Conservation (phyloP, 371 early-diverging fungal genomes). For the Apophysomyces variabilis region DNA sequence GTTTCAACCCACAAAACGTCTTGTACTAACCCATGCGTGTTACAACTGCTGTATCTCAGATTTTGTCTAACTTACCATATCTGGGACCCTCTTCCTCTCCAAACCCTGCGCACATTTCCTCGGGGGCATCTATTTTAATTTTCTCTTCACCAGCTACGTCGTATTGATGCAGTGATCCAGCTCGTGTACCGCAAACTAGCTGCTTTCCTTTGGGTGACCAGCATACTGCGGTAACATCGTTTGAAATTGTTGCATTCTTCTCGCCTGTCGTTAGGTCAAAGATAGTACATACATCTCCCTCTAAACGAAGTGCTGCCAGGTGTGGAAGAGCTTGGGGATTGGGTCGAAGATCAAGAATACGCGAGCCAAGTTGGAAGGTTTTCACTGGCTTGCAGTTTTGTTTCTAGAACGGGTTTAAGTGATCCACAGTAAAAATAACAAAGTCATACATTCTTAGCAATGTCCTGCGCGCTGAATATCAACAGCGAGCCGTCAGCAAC, state of each 20-base stretch:
- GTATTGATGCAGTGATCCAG: slow-evolving; percentile 43
- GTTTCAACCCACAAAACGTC: slow-evolving; percentile 52
- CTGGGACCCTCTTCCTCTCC: slow-evolving; percentile 28
- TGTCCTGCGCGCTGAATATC: slow-evolving; percentile 34
- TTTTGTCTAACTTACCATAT: slow-evolving; percentile 29
- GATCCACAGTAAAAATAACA: slow-evolving; percentile 10
- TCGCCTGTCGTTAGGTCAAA: slow-evolving; percentile 32
- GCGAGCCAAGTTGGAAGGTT: slow-evolving; percentile 17
- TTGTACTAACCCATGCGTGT: slow-evolving; percentile 29
- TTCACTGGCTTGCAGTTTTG: slow-evolving; percentile 25
- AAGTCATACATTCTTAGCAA: slow-evolving; percentile 29
- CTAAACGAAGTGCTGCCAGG: slow-evolving; percentile 35
- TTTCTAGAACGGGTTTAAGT: slow-evolving; percentile 19
- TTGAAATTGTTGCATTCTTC: slow-evolving; percentile 22
- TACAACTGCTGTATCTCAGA: too few species aligned
- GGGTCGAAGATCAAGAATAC: slow-evolving; percentile 44
- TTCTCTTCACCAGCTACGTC: slow-evolving; percentile 38
- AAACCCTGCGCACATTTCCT: slow-evolving; percentile 24
- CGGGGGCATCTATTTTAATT: slow-evolving; percentile 27
- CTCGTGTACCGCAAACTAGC: slow-evolving; percentile 46
- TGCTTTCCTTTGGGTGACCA: slow-evolving; percentile 67
- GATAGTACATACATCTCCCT: slow-evolving; percentile 26
- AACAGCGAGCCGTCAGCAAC: slow-evolving; percentile 27
- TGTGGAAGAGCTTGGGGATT: slow-evolving; percentile 45
- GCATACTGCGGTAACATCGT: slow-evolving; percentile 41